A percentile compares a stretch with the other conserved stretches of the same genome.
Evolutionary conservation across 2,329 filamentous ascomycete genomes (phyloP).

Genomic region (Akanthomyces muscarius): DNA sequence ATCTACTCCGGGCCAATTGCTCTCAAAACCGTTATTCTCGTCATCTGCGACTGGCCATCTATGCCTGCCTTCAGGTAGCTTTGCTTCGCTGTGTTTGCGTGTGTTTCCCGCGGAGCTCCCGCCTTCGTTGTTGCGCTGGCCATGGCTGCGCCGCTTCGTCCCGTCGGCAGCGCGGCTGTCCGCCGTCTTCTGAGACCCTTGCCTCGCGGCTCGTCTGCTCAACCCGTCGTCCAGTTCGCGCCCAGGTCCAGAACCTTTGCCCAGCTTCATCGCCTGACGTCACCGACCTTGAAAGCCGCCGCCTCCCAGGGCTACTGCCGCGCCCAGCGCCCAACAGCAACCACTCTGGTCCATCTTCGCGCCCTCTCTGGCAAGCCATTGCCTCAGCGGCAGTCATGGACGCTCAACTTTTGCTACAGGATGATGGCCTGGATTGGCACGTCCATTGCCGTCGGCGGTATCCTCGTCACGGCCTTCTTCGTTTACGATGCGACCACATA

Average conservation of each 20-base stretch:
- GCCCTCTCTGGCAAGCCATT: conserved; percentile 50
- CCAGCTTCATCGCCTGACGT: conserved; percentile 3
- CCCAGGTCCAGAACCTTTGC: background rate
- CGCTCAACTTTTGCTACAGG: conserved; percentile 61
- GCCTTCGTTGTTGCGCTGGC: background rate
- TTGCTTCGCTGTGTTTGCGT: background rate
- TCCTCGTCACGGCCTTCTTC: conserved; percentile 78
- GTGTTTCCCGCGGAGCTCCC: background rate
- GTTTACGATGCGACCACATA: conserved; percentile 92
- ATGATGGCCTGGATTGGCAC: conserved; percentile 62
- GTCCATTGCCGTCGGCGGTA: conserved; percentile 66
- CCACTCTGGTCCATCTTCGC: conserved; percentile 30
- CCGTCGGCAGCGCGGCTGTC: conserved; percentile 1
- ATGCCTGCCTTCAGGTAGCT: conserved; percentile 4
- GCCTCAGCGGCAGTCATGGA: conserved; percentile 43
- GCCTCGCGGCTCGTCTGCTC: conserved; percentile 48
- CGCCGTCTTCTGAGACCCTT: background rate
- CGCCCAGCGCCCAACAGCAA: background rate
- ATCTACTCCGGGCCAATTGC: background rate
- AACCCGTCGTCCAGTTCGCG: conserved; percentile 49
- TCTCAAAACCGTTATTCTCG: background rate
- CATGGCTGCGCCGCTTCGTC: conserved; percentile 15
- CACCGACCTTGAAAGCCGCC: background rate
- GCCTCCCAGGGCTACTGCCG: background rate
- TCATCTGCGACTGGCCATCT: background rate